Evolutionary conservation across 2,329 filamentous ascomycete species (phyloP), one percentile per base, ranked within the genome.

Genomic region (Beauveria brongniartii): DNA sequence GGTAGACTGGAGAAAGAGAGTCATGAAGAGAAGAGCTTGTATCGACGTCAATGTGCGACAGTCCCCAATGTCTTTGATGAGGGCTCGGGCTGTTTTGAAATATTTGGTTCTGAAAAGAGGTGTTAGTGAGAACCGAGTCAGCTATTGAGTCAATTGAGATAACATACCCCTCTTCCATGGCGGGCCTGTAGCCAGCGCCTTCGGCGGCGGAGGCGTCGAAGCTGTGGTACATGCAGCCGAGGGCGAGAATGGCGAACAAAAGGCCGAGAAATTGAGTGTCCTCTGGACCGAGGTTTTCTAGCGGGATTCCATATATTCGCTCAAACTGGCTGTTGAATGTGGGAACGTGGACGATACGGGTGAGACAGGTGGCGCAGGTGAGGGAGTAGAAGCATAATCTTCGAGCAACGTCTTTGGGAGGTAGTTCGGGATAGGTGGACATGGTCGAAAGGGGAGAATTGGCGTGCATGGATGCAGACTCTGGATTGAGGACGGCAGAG

Each of bases 251-350:
- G 37, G 86, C 80, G 69, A 90, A 91, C 3, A 92, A 72, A 1
- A 91, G 78, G 1, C 87, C 86, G n/a, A 92, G 72, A 62, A 89
- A 90, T 30, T 81, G 79, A 56, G 85, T 82, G 64, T 91, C 88
- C 55, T 86, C 83, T 58, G 83, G 82, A 7, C 80, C 81, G 65
- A 85, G 84, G 57, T 79, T 80, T 24, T 89, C 83, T 10, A 82
- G 77, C 1, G 88, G 79, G 24, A 79, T 85, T 65, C 88, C 84
- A 72, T 96, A 97, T 44, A 97, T 80, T 59, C 82, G 82, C 65
- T 96, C 87, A 64, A 96, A 82, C 67, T 84, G 86, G 62, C 83
- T 81, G 74, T 89, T 91, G 70, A 96, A 97, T 0, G 85, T 85
- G 0, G 92, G 92, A 55, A 89, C 79, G 69, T 97, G 92, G 5